A percentile compares a stretch with the other conserved stretches of the same genome.
These are phyloP conservation scores for Chalaropsis ovoidea DNA, from an alignment of 2,329 filamentous ascomycete species.

Conservation along the genomic window DNA sequence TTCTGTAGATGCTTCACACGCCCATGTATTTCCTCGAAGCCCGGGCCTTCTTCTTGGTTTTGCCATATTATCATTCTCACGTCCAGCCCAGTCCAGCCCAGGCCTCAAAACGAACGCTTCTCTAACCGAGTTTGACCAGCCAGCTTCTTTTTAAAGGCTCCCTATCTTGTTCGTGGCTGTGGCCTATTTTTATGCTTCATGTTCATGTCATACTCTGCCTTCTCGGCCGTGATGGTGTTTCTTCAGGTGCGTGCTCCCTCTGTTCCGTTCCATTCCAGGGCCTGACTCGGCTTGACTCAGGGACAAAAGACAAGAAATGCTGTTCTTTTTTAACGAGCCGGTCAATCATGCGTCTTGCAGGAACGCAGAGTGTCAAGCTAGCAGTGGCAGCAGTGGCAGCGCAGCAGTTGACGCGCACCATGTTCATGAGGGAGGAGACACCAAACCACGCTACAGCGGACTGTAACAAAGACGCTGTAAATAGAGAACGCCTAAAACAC, in stretches of 20 bases:
- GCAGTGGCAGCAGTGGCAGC: background rate
- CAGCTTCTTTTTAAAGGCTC: background rate
- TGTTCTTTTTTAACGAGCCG: background rate
- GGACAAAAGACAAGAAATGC: background rate
- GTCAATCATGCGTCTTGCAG: background rate
- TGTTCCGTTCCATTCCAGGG: conserved; percentile 6
- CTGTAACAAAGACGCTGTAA: conserved; percentile 3
- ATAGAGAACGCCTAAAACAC: conserved; percentile 14
- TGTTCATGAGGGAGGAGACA: background rate
- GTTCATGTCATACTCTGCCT: background rate
- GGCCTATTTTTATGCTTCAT: background rate
- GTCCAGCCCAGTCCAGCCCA: background rate
- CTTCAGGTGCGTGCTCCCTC: background rate
- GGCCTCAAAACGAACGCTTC: background rate
- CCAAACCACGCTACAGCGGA: background rate
- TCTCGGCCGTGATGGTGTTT: background rate
- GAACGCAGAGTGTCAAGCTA: background rate
- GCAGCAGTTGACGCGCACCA: background rate
- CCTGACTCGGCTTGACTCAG: background rate
- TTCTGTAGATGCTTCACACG: too few species aligned
- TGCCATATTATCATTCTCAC: background rate
- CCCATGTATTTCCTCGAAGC: background rate
- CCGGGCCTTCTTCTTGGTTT: background rate
- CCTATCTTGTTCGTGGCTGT: background rate
- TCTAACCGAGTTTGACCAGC: background rate